Evolutionary conservation across 352 stramenopile genomes (phyloP), one percentile per base, ranked within the genome.

Genomic region (Globisporangium nodosum): DNA sequence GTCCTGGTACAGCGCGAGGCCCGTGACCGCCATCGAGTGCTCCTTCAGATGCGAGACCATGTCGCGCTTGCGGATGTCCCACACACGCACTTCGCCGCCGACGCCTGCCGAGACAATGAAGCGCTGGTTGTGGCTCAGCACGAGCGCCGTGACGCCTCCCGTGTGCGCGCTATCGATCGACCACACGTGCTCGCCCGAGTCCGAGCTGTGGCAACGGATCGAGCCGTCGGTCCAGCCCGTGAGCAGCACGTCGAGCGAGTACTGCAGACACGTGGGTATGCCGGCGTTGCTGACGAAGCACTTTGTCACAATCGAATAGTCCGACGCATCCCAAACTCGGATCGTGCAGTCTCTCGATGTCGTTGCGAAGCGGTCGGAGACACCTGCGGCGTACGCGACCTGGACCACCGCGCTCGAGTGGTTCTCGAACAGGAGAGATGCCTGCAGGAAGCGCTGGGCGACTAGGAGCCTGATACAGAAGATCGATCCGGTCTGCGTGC

Each of bases 41-140:
- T 98, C 88, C 64, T 97, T 98, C 9, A 98, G 64, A 60, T 97
- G 89, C 9, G 81, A 92, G 9, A 97, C 74, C 64, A 96, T 76
- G 70, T 96, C 82, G 24, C 92, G 78, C 52, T 83, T 93, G 59
- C 92, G 84, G 52, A 98, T 76, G 66, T 98, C 92, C 93, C 93
- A 98, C 51, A 98, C 88, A 9, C 93, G 82, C 9, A 98, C 84
- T 52, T 97, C 92, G 20, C 93, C 93, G 4, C 79, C 71, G 6
- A 76, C 71, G 3, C 92, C 92, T 2, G 81, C 91, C 0, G 82
- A 90, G 4, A 94, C 81, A 50, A 94, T 80, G 53, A 94, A 92
- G 12, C 83, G 76, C 74, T 96, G 78, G 58, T 98, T 98, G 71
- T 96, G 76, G 60, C 84, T 96, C 57, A 98, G 62, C 16, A 81